Base-by-base conservation (phyloP, 2,329 filamentous ascomycete species). In the Scedosporium aurantiacum region DNA sequence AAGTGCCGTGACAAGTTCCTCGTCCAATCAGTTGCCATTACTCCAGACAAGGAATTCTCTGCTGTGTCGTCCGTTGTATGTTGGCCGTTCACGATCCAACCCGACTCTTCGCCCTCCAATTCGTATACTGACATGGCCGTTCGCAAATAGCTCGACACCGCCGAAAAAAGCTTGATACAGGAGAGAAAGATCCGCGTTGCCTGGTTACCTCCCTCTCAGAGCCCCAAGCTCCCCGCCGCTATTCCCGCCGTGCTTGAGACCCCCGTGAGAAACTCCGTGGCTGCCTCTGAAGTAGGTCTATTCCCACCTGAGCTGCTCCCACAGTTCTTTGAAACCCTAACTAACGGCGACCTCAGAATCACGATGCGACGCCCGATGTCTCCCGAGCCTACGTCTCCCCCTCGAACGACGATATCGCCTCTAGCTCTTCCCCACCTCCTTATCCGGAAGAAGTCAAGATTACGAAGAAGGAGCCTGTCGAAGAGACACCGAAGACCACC, bases 1-100 rank as follows among this genome's bases (percentile, higher is more conserved):
- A 92, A 91, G 74, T 99, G 94, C 79, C 88, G 90, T 74, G 93
- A 97, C 82, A 97, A 97, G 79, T 97, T 97, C 75, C 84, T 97
- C 61, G 93, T 97, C 41, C 93, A 97, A 76, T 95, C 92, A 27
- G 90, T 96, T 57, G 81, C 86, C 59, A 89, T 97, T 66, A 87
- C 88, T 23, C 81, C 86, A 65, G 90, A 96, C 70, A 90, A 91
- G 76, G 91, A 96, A 70, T 90, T 90, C 69, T 80, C 82, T 37
- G 16, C 28, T 27, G 85, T 96, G 64, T 82, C 87, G 57, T 83
- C 89, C 55, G 90, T 97, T 70, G 91, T 95, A 82, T 69, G 88
- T 74, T 27, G 40, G 43, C 63, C 54, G 25, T 37, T 23, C 65
- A 58, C 27, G 10, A 5, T 10, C 57, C 6, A 27, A 23, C 43